These are phyloP conservation scores for Coemansia sp. DNA, from an alignment of 192 early-diverging fungal genomes.

Conservation along the genomic window DNA sequence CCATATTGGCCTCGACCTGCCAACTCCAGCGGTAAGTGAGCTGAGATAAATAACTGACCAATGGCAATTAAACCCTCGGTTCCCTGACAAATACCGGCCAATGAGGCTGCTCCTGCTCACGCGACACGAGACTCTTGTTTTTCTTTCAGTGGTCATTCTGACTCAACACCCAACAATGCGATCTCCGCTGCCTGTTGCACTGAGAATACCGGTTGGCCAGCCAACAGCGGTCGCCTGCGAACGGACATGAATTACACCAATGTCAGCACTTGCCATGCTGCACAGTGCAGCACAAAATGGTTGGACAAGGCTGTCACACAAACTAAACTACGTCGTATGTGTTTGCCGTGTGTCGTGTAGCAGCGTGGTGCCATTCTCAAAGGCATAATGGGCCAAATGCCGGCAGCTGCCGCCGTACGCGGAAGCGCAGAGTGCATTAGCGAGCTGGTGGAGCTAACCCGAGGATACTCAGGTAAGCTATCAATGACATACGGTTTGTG, in stretches of 20 bases:
- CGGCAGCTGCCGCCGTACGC: constrained; percentile 46
- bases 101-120: neutral
- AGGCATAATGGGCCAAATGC: constrained; percentile 60
- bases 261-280: too few relatives aligned
- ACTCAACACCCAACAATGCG: neutral
- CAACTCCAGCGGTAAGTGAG: constrained; percentile 56
- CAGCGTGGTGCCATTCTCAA: constrained; percentile 60
- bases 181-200: constrained; percentile 1
- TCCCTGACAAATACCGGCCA: constrained; percentile 1
- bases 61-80: neutral
- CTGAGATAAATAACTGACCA: neutral
- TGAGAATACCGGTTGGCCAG: constrained; percentile 5
- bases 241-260: too few relatives aligned
- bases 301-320: neutral
- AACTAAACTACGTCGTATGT: neutral
- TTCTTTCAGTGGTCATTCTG: neutral
- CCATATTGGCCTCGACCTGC: constrained; percentile 64
- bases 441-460: constrained; percentile 54
- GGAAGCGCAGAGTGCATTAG: constrained; percentile 33
- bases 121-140: neutral
- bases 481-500: neutral
- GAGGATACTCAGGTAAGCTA: constrained; percentile 48
- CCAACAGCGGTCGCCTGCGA: constrained; percentile 7
- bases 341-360: constrained; percentile 19
- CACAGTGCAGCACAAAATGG: neutral